These are phyloP conservation scores for Pseudogymnoascus sp. DNA, from an alignment of 2,329 filamentous ascomycete genomes.

Conservation along the genomic window DNA sequence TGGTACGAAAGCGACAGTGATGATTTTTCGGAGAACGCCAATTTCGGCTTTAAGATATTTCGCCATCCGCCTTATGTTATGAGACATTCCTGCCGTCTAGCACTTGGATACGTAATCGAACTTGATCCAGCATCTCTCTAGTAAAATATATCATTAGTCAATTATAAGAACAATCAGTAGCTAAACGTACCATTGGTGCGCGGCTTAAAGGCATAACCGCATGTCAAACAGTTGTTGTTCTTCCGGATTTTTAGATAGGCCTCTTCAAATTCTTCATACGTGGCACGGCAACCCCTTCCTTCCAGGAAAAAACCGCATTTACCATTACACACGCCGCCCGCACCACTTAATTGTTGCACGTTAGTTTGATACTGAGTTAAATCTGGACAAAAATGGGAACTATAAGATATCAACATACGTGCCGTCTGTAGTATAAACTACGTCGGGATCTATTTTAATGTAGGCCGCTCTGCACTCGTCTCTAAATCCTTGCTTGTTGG, in stretches of 20 bases:
- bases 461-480: neutral
- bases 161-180: neutral
- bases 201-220: neutral
- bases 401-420: neutral
- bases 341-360: neutral
- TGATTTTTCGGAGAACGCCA: neutral
- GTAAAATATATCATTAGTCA: neutral
- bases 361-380: neutral
- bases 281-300: neutral
- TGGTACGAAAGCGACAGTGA: neutral
- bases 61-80: neutral
- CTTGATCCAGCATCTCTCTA: neutral
- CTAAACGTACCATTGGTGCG: neutral
- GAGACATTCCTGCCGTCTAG: neutral
- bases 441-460: neutral
- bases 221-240: neutral
- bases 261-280: neutral
- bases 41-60: neutral
- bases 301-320: neutral
- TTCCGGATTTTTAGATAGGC: neutral
- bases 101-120: neutral
- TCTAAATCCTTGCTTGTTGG: neutral
- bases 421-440: neutral
- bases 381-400: neutral
- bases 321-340: neutral